Evolutionary conservation across 129 eudicot genomes (phyloP), one percentile per base, ranked within the genome.

Genomic region (Escallonia herrerae): DNA sequence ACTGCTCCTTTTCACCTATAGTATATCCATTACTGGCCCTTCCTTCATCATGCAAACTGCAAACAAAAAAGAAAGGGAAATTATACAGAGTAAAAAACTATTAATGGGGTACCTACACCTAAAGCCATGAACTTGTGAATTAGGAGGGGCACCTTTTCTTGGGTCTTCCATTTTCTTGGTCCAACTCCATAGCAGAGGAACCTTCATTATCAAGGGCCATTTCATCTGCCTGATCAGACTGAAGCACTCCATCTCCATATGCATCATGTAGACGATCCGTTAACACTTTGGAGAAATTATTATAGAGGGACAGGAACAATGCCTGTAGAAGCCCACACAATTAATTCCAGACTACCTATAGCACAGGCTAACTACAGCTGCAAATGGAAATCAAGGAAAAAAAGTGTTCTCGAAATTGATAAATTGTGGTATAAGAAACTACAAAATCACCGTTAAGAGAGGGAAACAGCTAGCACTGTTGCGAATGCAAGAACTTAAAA

Each of bases 131-230:
- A 33, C 2, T 12, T 43, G 15, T 15, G 50, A 72, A 12, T 38
- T 58, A 40, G 33, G 11, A 7, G 33, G 52, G 49, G 48, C 65
- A 85, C 96, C 95, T 93, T 75, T 73, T 76, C 49, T 76, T 72
- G n/a, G 86, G 64, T 62, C 53, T 64, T 40, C 73, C 90, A 40
- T 79, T 85, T 68, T 86, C 99, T 61, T 84, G 78, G 79, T 85
- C 99, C 63, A 67, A 68, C n/a, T 89, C 96, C 95, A 86, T 89
- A 40, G 81, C 81, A 56, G 90, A 65, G 55, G 84, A 55, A 15
- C 80, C 90, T 56, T 93, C 99, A 58, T 73, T 81, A 64, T 93
- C 99, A 56, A 93, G 67, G 38, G 93, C 85, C 99, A 93, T 93
- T 74, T 81, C 85, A 53, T 87, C 90, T 54, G 82, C 60, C 60